Evolutionary conservation across 148 eudicot genomes (phyloP).

Genomic region (Nepenthes gracilis): DNA sequence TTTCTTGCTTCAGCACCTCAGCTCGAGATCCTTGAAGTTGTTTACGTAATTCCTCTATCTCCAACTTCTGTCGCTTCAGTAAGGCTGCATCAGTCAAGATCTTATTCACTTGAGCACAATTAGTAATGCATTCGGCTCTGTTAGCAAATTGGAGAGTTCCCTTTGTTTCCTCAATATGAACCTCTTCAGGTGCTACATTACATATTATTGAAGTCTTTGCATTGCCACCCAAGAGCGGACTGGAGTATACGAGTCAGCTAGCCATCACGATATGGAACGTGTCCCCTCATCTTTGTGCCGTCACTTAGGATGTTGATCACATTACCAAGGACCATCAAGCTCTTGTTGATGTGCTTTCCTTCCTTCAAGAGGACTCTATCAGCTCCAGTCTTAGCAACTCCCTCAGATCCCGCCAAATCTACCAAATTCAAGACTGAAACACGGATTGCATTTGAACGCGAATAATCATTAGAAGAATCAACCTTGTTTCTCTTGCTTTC

Average conservation of each 20-base stretch:
- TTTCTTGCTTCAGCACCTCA: conserved; percentile 82
- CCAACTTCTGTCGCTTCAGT: conserved; percentile 79
- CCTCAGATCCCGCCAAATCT: conserved; percentile 93
- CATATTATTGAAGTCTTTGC: conserved; percentile 98
- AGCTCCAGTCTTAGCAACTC: conserved; percentile 98
- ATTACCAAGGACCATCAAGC: conserved; percentile 92
- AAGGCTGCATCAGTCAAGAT: conserved; percentile 94
- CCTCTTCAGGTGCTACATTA: conserved; percentile 97
- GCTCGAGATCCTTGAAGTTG: conserved; percentile 94
- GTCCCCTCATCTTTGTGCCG: conserved; percentile 91
- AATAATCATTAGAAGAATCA: conserved; percentile 20
- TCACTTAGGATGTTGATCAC: conserved; percentile 95
- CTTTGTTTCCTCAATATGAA: conserved; percentile 86
- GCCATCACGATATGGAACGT: conserved; percentile 84
- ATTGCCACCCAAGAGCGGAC: conserved; percentile 99
- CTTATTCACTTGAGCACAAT: conserved; percentile 98
- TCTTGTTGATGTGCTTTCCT: conserved; percentile 93
- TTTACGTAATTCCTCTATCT: conserved; percentile 75
- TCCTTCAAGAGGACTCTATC: conserved; percentile 91
- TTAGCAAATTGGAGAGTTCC: conserved; percentile 99
- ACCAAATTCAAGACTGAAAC: conserved; percentile 94
- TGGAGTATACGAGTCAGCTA: conserved; percentile 94
- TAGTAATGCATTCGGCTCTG: conserved; percentile 89
- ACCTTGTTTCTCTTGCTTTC: conserved; percentile 77
- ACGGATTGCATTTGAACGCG: conserved; percentile 72